Percentiles rank a stretch among this genome's conserved stretches.
phyloP scores from a whole-genome alignment of 2,329 filamentous ascomycete genomes.

The Drechslerella dactyloides region DNA sequence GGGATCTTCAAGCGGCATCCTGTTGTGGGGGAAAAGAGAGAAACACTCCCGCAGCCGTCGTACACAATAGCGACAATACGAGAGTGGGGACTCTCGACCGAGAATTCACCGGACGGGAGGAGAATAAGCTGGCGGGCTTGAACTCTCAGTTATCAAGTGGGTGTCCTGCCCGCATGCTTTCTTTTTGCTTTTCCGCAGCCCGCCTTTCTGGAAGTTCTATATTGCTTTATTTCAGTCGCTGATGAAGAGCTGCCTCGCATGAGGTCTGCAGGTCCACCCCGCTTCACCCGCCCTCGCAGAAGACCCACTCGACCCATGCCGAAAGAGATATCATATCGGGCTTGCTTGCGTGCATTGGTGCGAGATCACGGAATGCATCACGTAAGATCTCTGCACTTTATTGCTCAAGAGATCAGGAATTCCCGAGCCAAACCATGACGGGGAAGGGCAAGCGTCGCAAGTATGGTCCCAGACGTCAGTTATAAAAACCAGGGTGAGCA shows the following conservation, averaged over 20 bases:
- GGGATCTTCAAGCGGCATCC: constrained; percentile 37
- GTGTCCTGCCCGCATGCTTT: neutral
- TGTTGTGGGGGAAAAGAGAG: constrained; percentile 8
- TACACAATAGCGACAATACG: neutral
- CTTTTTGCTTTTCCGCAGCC: constrained; percentile 21
- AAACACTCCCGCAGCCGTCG: neutral
- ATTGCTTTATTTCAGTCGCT: constrained; percentile 35
- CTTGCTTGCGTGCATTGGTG: neutral
- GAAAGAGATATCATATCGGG: constrained; percentile 35
- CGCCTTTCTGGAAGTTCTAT: constrained; percentile 51
- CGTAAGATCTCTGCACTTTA: constrained; percentile 46
- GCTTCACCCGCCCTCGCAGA: constrained; percentile 15
- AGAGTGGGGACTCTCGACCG: constrained; percentile 42
- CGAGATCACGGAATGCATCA: constrained; percentile 20
- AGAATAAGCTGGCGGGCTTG: constrained; percentile 46
- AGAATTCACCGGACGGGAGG: constrained; percentile 37
- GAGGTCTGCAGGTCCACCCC: constrained; percentile 49
- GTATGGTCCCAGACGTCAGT: constrained; percentile 47
- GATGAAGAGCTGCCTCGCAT: constrained; percentile 47
- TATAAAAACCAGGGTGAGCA: constrained; percentile 48
- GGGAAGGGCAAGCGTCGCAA: constrained; percentile 46
- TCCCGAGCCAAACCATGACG: constrained; percentile 29
- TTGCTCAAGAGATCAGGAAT: constrained; percentile 33
- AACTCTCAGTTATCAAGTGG: neutral
- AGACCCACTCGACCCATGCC: constrained; percentile 15